Conservation (phyloP, 495 filamentous ascomycete genomes). For the Lentithecium fluviatile region DNA sequence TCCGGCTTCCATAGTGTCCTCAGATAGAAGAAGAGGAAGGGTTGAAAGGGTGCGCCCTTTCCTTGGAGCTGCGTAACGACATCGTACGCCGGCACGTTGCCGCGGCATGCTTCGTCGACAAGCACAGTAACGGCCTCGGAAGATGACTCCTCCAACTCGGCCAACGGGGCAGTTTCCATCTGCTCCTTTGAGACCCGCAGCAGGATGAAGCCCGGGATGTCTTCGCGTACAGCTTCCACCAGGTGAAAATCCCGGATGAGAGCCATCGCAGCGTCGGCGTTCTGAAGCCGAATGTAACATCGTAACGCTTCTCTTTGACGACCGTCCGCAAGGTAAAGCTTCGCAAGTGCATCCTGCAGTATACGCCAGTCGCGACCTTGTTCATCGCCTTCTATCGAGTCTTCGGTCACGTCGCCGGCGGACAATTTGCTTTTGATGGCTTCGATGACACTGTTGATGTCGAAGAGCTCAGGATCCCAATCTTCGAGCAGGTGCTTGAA, state of each 20-base stretch:
- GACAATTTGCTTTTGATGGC: slow-evolving; percentile 73
- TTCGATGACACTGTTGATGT: slow-evolving; percentile 64
- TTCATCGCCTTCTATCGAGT: slow-evolving; percentile 64
- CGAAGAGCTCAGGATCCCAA: slow-evolving; percentile 85
- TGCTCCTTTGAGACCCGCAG: slow-evolving; percentile 78
- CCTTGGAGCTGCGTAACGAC: slow-evolving; percentile 73
- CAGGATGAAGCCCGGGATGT: slow-evolving; percentile 84
- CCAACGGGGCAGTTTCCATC: slow-evolving; percentile 60
- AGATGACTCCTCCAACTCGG: slow-evolving; percentile 73
- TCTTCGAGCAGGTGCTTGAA: slow-evolving; percentile 76
- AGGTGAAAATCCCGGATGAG: slow-evolving; percentile 82
- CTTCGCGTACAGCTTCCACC: slow-evolving; percentile 79
- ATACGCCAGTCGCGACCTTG: slow-evolving; percentile 77
- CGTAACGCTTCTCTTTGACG: slow-evolving; percentile 78
- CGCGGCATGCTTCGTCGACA: slow-evolving; percentile 85
- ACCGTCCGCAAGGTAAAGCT: slow-evolving; percentile 74
- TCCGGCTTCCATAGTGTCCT: slow-evolving; percentile 79
- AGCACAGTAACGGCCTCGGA: slow-evolving; percentile 80
- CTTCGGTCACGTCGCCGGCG: slow-evolving; percentile 63
- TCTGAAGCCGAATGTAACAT: slow-evolving; percentile 85
- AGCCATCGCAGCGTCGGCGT: slow-evolving; percentile 83
- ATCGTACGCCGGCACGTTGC: slow-evolving; percentile 72
- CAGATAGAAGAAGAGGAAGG: slow-evolving; percentile 89
- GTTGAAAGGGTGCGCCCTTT: slow-evolving; percentile 44
- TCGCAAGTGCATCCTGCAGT: slow-evolving; percentile 77